Conservation (phyloP, 2,329 filamentous ascomycete species). For the Emergomyces africanus region DNA sequence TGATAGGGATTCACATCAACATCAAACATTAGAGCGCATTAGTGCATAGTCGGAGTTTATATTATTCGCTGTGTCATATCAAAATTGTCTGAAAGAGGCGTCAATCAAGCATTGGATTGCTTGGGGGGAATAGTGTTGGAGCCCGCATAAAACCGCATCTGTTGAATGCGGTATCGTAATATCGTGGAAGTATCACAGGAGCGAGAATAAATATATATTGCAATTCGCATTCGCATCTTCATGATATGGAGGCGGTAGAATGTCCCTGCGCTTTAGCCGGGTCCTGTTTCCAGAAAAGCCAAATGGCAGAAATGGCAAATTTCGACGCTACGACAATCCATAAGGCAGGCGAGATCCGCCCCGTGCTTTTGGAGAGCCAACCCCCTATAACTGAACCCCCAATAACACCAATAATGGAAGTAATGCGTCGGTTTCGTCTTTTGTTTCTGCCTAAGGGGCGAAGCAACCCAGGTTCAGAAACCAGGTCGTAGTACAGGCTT, state of each 20-base stretch:
- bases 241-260: background rate
- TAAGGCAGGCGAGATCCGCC: slow-evolving; percentile 31
- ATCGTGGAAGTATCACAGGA: background rate
- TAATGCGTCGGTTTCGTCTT: slow-evolving; percentile 27
- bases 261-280: background rate
- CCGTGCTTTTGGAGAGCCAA: slow-evolving; percentile 29
- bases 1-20: background rate
- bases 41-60: background rate
- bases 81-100: background rate
- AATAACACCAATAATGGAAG: slow-evolving; percentile 26
- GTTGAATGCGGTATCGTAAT: background rate
- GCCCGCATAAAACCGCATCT: background rate
- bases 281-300: slow-evolving; percentile 26
- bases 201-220: background rate
- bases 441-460: slow-evolving; percentile 24
- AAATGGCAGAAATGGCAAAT: slow-evolving; percentile 23
- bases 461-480: slow-evolving; percentile 27
- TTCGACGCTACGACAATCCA: slow-evolving; percentile 33
- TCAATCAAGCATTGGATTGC: background rate
- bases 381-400: slow-evolving; percentile 31
- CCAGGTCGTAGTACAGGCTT: slow-evolving; percentile 34
- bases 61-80: too few relatives aligned
- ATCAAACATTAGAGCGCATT: background rate
- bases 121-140: background rate
- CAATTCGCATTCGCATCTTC: background rate